Percentiles rank a stretch among this genome's conserved stretches.
These are phyloP conservation scores for Cymbidium sinense DNA, from an alignment of 106 monocot species.

Conservation along the genomic window DNA sequence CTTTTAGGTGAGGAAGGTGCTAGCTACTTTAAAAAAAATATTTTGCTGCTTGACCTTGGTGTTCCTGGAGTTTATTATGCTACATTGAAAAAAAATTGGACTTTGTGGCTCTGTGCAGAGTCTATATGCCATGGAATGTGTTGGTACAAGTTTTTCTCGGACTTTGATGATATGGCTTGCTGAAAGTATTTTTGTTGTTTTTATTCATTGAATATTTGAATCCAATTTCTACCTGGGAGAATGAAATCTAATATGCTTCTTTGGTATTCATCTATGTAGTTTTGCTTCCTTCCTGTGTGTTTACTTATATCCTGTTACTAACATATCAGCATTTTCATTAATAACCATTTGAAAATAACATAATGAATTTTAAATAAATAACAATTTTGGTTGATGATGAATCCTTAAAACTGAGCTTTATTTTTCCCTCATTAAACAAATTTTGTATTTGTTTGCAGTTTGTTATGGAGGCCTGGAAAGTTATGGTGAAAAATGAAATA, in stretches of 20 bases:
- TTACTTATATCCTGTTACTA: not conserved
- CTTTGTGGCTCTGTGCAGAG: too few species aligned
- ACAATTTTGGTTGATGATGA: not conserved
- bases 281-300: not conserved
- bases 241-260: not conserved
- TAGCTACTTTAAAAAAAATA: too few species aligned
- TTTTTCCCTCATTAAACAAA: conserved; percentile 8
- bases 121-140: too few species aligned
- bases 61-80: too few species aligned
- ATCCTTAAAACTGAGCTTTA: not conserved
- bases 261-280: not conserved
- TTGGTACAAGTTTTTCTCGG: too few species aligned
- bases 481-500: conserved; percentile 53
- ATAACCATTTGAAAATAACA: too few species aligned
- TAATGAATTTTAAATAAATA: too few species aligned
- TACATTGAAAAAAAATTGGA: too few species aligned
- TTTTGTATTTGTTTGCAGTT: conserved; percentile 37
- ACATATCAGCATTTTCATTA: not conserved
- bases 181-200: too few species aligned
- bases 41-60: too few species aligned
- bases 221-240: not conserved
- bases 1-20: too few species aligned
- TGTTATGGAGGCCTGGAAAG: conserved; percentile 79
- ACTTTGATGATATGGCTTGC: too few species aligned
- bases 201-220: not conserved